A percentile compares a stretch with the other conserved stretches of the same genome.
Conservation (phyloP, 768 basidiomycete genomes). For the Agrocybe praecox region DNA sequence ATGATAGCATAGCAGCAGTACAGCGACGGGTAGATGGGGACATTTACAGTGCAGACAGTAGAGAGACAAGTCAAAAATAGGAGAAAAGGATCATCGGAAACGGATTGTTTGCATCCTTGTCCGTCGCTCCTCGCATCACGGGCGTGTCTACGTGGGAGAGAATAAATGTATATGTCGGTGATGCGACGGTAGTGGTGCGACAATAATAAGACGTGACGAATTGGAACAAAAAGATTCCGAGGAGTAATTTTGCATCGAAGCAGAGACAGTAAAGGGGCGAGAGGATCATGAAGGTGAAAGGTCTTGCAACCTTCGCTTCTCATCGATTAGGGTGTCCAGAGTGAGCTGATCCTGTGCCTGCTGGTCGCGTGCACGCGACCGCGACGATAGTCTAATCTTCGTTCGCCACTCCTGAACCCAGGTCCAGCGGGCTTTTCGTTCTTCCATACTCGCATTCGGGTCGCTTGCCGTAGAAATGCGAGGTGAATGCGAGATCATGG, state of each 20-base stretch:
- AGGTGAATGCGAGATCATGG: conserved; percentile 47
- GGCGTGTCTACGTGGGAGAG: not conserved
- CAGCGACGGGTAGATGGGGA: not conserved
- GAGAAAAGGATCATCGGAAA: not conserved
- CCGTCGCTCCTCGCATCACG: not conserved
- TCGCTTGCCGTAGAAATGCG: conserved; percentile 3
- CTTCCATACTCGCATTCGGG: conserved; percentile 21
- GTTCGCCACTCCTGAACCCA: conserved; percentile 74
- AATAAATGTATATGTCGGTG: no score
- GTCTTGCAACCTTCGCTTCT: conserved; percentile 52
- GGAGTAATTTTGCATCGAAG: not conserved
- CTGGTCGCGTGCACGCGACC: conserved; percentile 50
- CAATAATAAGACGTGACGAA: not conserved
- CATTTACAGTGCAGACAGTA: not conserved
- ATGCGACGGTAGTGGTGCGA: not conserved
- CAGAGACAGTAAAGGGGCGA: not conserved
- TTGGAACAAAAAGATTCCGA: not conserved
- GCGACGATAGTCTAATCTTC: conserved; percentile 58
- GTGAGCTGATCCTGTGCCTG: conserved; percentile 42
- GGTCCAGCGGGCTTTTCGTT: conserved; percentile 44
- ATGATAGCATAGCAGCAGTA: not conserved
- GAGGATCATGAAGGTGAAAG: conserved; percentile 25
- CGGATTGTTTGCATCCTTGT: not conserved
- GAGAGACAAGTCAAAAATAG: not conserved
- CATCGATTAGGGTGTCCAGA: conserved; percentile 54